These are phyloP conservation scores for Elaeis guineensis DNA, from an alignment of 176 grass and related monocot species.

Conservation along the genomic window DNA sequence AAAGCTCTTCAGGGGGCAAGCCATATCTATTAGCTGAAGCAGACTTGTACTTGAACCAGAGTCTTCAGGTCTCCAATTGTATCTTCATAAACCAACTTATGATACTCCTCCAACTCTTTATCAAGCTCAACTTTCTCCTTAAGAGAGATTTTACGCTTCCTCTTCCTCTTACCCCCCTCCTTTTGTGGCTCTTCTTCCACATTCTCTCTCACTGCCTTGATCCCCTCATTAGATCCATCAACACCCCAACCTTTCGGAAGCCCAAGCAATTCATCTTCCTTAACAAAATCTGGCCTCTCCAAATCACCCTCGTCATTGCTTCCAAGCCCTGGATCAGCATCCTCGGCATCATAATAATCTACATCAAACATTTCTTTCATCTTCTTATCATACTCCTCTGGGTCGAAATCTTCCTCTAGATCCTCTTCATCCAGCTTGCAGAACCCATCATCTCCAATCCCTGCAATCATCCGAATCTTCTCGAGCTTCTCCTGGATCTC, in stretches of 20 bases:
- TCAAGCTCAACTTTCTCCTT: too few species aligned
- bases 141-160: too few species aligned
- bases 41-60: conserved; percentile 71
- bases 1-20: conserved; percentile 45
- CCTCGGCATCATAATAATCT: conserved; percentile 58
- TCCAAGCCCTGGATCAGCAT: conserved; percentile 67
- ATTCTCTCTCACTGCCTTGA: conserved; percentile 26
- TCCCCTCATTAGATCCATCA: conserved; percentile 23
- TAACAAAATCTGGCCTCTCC: conserved; percentile 71
- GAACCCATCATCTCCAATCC: conserved; percentile 37
- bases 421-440: conserved; percentile 64
- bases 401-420: conserved; percentile 90
- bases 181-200: conserved; percentile 21
- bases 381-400: conserved; percentile 73
- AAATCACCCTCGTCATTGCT: conserved; percentile 42
- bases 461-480: conserved; percentile 54
- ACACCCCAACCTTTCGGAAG: conserved; percentile 43
- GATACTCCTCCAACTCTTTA: too few species aligned
- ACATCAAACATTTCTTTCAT: conserved; percentile 70
- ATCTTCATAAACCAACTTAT: conserved; percentile 85
- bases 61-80: conserved; percentile 95
- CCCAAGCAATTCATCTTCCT: conserved; percentile 80
- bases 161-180: conserved; percentile 21
- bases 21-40: conserved; percentile 64
- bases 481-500: conserved; percentile 85